Base-by-base conservation (phyloP, 495 filamentous ascomycete genomes). In the Neurospora tetrasperma region DNA sequence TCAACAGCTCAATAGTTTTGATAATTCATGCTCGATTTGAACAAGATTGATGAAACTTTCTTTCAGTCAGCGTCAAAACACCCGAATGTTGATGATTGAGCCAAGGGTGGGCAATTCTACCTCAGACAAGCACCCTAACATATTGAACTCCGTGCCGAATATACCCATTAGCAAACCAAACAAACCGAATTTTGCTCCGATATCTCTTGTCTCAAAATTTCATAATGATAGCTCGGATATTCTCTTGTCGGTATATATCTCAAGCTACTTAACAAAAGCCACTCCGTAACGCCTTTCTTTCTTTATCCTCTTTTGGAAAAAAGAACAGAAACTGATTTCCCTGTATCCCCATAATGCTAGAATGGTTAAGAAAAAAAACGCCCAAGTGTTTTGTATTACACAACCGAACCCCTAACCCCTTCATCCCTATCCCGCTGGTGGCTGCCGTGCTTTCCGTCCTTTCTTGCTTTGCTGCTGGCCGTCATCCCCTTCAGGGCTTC, bases 351-450 rank as follows among this genome's bases (percentile, higher is more conserved):
- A 35, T 38, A 38, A 66, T 66, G 54, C 54, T 66, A 66, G 54
- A 66, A 66, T 66, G 27, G 54, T 66, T 66, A 66, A 38, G 35
- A 66, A 31, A 31, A 31, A 66, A 35, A 66, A 66, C 54, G 54
- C 54, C 54, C 54, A 66, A 66, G 54, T 66, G 35, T 66, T 66
- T 66, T 66, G 54, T 66, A 66, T 66, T 66, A 66, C 54, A 66
- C 27, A 35, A 66, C 54, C 54, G 20, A 66, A 31, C 27, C 54
- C 54, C 27, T 6, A 23, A 23, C 23, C 31, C 20, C 2, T 31
- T 31, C 27, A 1, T 23, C 27, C 27, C 23, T 54, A 20, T 11
- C 27, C 46, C 11, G 20, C 46, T 54, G 46, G 20, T 54, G 27
- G 20, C 46, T 23, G 46, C 20, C 10, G 46, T 54, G 46, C 46